These are phyloP conservation scores for Amanita subjunquillea DNA, from an alignment of 768 basidiomycete genomes.

Conservation along the genomic window DNA sequence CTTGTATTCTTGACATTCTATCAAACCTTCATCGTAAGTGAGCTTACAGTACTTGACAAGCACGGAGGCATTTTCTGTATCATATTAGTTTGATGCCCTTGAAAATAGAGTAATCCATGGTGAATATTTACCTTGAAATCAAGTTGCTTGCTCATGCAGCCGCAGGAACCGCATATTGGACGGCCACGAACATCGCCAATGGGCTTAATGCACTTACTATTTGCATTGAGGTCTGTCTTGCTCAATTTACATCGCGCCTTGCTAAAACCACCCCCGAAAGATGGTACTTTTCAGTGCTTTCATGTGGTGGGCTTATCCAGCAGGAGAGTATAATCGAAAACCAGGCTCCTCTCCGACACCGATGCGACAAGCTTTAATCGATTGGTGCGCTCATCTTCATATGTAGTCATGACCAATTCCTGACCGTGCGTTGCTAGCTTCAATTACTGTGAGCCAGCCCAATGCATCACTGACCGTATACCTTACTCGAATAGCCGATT, in stretches of 20 bases:
- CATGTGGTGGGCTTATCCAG: conserved; percentile 71
- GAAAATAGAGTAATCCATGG: conserved; percentile 54
- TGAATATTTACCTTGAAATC: conserved; percentile 12
- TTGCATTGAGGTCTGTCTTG: conserved; percentile 52
- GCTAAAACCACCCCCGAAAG: conserved; percentile 21
- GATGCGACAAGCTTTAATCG: conserved; percentile 54
- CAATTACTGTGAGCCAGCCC: background rate
- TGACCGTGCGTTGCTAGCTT: background rate
- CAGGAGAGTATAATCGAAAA: conserved; percentile 45
- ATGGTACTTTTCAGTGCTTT: conserved; percentile 63
- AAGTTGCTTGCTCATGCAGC: background rate
- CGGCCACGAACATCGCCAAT: conserved; percentile 62
- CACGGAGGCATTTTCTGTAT: too few relatives aligned
- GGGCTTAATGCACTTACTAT: conserved; percentile 67
- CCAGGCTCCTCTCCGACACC: conserved; percentile 30
- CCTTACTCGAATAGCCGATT: conserved; percentile 6
- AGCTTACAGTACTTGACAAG: background rate
- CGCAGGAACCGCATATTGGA: conserved; percentile 61
- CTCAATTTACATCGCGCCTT: background rate
- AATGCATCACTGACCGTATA: background rate
- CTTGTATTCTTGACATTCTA: conserved; percentile 76
- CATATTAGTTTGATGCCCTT: conserved; percentile 41
- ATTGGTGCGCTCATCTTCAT: conserved; percentile 23
- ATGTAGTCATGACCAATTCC: background rate
- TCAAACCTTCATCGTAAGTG: conserved; percentile 52